phyloP scores from a whole-genome alignment of 768 basidiomycete species.

The Mycena rosella region DNA sequence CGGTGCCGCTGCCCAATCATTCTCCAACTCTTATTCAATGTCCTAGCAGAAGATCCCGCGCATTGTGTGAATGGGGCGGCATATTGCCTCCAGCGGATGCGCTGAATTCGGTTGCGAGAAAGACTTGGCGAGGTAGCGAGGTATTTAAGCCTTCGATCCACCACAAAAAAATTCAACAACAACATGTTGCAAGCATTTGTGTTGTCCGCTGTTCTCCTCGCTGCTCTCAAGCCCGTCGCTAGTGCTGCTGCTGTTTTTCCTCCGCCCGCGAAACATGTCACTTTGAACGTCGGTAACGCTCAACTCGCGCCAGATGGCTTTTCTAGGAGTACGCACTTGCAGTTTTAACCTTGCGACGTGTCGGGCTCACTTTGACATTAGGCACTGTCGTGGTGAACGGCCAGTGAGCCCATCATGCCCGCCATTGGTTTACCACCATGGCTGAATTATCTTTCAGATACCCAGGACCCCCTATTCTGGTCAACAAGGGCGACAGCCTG shows the following conservation, averaged over 20 bases:
- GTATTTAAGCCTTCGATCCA: too few species aligned
- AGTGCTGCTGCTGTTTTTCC: too few species aligned
- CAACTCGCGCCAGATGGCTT: constrained; percentile 61
- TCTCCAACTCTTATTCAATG: not conserved
- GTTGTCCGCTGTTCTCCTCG: too few species aligned
- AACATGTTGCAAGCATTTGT: too few species aligned
- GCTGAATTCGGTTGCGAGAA: too few species aligned
- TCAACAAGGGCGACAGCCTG: constrained; percentile 58
- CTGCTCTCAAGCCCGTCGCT: too few species aligned
- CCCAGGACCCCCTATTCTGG: constrained; percentile 63
- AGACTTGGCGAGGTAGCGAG: too few species aligned
- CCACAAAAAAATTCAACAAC: too few species aligned
- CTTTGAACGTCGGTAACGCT: constrained; percentile 50
- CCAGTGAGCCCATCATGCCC: constrained; percentile 33
- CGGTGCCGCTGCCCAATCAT: constrained; percentile 2
- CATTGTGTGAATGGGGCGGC: too few species aligned
- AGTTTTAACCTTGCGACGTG: not conserved
- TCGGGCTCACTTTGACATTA: not conserved
- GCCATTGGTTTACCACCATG: not conserved
- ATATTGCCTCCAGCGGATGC: too few species aligned
- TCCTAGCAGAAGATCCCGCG: too few species aligned
- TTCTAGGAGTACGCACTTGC: constrained; percentile 39
- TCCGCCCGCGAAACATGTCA: not conserved
- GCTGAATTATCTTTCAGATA: constrained; percentile 33
- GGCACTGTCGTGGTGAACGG: constrained; percentile 43